phyloP scores from a whole-genome alignment of 768 basidiomycete genomes.

The Boletus sp. region DNA sequence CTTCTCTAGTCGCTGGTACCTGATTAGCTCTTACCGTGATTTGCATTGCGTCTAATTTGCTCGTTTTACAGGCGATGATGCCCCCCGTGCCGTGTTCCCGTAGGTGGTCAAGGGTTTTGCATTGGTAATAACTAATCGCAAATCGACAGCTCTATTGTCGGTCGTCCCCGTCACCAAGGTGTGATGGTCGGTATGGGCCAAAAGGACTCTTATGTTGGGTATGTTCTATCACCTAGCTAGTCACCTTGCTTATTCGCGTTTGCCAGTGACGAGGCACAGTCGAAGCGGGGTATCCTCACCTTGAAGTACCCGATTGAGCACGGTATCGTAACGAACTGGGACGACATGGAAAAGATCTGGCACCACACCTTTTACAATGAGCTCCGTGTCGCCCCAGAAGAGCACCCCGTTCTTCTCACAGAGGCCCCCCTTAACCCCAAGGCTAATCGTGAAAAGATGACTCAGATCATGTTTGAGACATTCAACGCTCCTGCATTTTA shows the following conservation, averaged over 20 bases:
- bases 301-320: constrained; percentile 94
- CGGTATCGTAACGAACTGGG: constrained; percentile 97
- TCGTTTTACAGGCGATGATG: constrained; percentile 73
- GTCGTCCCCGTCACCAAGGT: constrained; percentile 91
- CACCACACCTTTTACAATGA: constrained; percentile 94
- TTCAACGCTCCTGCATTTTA: constrained; percentile 76
- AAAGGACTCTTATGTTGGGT: constrained; percentile 97
- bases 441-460: constrained; percentile 71
- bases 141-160: constrained; percentile 75
- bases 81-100: constrained; percentile 93
- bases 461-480: constrained; percentile 79
- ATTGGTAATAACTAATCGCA: constrained; percentile 10
- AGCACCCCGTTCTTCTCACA: constrained; percentile 69
- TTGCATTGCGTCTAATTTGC: constrained; percentile 3
- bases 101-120: constrained; percentile 42
- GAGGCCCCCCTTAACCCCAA: constrained; percentile 75
- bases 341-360: constrained; percentile 99
- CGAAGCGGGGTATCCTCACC: constrained; percentile 92
- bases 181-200: constrained; percentile 98
- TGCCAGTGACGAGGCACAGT: constrained; percentile 81
- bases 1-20: constrained; percentile 59
- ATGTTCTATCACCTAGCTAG: constrained; percentile 5
- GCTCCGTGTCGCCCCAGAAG: constrained; percentile 73
- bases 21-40: neutral
- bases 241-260: constrained; percentile 12